Base-by-base conservation (phyloP, 2,329 filamentous ascomycete species). In the Chrysosporium queenslandicum region DNA sequence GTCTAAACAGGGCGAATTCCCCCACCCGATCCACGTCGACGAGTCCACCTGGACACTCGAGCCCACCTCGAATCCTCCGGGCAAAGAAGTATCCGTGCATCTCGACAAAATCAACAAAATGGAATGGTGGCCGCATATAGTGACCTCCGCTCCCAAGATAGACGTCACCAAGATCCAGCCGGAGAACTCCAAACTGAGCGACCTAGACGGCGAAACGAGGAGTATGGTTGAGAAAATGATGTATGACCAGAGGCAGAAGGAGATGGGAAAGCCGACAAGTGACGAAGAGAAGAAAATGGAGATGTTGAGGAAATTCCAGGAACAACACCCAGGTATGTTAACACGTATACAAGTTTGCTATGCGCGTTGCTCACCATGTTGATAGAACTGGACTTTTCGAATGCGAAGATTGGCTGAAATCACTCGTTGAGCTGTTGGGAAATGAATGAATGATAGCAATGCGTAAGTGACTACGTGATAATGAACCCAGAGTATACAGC, bases 161-260 rank as follows among this genome's bases (percentile, higher is more conserved):
- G 92, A 98, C 72, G 88, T 94, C 32, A 83, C 84, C 62, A 96
- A 95, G 76, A 97, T 98, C 71, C 81, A 83, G 66, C 92, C 92
- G 20, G 92, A 97, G 72, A 90, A 85, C 67, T 90, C 85, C 66
- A 94, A 89, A 69, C 77, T 98, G 64, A 83, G 86, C 53, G 92
- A 98, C 68, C 75, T 98, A 60, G 91, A 97, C 66, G 92, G 92
- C 56, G 86, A 94, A 77, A 98, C 92, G 50, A 80, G 92, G 58
- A 80, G 83, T 54, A 97, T 98, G 91, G 92, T 98, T 41, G 92
- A 98, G 81, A 98, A 98, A 81, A 98, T 98, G 92, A 98, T 98
- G 92, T 98, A 80, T 64, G 92, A 98, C 74, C 92, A 98, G 77
- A 78, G 86, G 60, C 90, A 97, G 75, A 98, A 98, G 81, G 90